phyloP scores from a whole-genome alignment of 495 filamentous ascomycete genomes.

The Penicillium nucicola region DNA sequence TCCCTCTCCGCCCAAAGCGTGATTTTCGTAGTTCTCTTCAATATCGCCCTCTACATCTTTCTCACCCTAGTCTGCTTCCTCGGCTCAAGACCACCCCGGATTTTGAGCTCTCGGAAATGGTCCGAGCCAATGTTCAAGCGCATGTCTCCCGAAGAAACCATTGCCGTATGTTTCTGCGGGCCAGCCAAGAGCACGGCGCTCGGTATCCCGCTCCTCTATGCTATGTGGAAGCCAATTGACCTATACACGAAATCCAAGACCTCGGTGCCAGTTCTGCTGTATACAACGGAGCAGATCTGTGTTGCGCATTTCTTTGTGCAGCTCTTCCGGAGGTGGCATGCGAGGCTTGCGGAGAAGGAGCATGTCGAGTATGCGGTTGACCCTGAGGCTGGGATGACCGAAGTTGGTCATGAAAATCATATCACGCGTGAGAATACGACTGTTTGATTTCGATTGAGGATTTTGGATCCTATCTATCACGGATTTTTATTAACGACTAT shows the following conservation, averaged over 20 bases:
- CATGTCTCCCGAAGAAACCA: constrained; percentile 45
- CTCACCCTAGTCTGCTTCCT: constrained; percentile 50
- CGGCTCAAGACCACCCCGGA: constrained; percentile 38
- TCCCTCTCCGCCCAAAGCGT: constrained; percentile 43
- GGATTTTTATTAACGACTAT: too few species aligned
- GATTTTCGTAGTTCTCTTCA: constrained; percentile 51
- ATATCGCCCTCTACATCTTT: constrained; percentile 50
- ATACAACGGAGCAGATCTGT: constrained; percentile 56
- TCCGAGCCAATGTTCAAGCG: constrained; percentile 28
- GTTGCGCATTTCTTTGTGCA: constrained; percentile 54
- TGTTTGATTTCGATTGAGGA: constrained; percentile 6
- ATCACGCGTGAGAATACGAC: neutral
- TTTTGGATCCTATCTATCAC: too few species aligned
- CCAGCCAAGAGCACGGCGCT: constrained; percentile 56
- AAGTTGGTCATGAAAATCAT: neutral
- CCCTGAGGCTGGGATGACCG: constrained; percentile 6
- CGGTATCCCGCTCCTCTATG: constrained; percentile 50
- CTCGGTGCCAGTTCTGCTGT: constrained; percentile 51
- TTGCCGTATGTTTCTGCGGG: constrained; percentile 56
- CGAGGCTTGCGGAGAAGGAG: constrained; percentile 27
- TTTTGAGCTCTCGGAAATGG: constrained; percentile 18
- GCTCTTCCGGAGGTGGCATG: constrained; percentile 47
- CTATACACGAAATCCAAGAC: constrained; percentile 49
- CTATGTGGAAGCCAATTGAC: constrained; percentile 52
- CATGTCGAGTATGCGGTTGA: constrained; percentile 9